Evolutionary conservation across 2,329 filamentous ascomycete genomes (phyloP).

Genomic region (Botrytis galanthina): DNA sequence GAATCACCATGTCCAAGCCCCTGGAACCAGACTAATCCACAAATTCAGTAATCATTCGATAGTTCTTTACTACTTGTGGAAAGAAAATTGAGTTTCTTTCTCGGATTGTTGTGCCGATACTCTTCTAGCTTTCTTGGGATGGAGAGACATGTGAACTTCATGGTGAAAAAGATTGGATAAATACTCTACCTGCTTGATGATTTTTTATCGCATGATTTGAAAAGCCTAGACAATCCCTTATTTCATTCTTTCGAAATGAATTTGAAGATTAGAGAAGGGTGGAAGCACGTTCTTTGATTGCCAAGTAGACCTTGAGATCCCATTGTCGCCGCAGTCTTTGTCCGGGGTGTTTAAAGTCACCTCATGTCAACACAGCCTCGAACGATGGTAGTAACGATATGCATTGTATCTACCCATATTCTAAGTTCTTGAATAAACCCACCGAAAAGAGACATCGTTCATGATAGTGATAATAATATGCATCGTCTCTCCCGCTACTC

Average conservation of each 20-base stretch:
- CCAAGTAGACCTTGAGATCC: not conserved
- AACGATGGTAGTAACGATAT: not conserved
- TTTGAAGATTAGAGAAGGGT: not conserved
- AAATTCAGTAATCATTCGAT: conserved; percentile 4
- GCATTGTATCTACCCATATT: not conserved
- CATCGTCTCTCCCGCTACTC: not conserved
- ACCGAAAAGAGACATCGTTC: not conserved
- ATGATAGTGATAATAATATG: not conserved
- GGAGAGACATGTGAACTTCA: not conserved
- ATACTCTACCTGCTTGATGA: not conserved
- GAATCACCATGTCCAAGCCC: conserved; percentile 1
- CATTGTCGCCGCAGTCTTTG: not conserved
- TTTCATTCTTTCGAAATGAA: not conserved
- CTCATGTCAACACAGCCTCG: not conserved
- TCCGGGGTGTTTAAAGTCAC: not conserved
- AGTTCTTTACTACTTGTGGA: not conserved
- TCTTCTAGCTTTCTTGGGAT: not conserved
- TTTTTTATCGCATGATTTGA: not conserved
- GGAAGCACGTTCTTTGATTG: not conserved
- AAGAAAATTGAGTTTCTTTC: not conserved
- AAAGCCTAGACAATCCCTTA: no score
- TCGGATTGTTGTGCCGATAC: no score
- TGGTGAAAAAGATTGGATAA: not conserved
- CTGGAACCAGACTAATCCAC: not conserved
- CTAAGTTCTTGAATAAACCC: not conserved